phyloP scores from a whole-genome alignment of 2,329 filamentous ascomycete species.

The Fusarium vanettenii region DNA sequence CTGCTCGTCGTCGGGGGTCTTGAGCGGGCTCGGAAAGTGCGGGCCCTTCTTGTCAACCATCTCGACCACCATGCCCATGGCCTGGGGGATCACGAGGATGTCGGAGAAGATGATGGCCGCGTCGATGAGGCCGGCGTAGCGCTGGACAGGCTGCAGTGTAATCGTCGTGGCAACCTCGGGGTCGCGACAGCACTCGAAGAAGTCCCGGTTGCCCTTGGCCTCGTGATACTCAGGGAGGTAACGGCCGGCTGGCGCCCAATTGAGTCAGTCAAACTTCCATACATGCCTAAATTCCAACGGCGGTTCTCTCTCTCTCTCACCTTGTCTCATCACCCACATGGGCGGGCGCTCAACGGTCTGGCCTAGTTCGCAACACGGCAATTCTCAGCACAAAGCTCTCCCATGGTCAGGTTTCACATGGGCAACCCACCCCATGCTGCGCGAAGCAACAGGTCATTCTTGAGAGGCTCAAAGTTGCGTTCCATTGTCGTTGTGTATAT shows the following conservation, averaged over 20 bases:
- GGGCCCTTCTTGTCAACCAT: conserved; percentile 99
- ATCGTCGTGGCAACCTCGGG: conserved; percentile 93
- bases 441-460: conserved; percentile 92
- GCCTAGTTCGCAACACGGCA: conserved; percentile 62
- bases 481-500: conserved; percentile 63
- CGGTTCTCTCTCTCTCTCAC: conserved; percentile 62
- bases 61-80: conserved; percentile 97
- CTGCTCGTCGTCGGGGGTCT: conserved; percentile 83
- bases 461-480: conserved; percentile 81
- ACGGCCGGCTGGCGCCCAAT: conserved; percentile 76
- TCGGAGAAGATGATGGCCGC: conserved; percentile 99
- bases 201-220: conserved; percentile 90
- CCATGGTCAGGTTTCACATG: conserved; percentile 6
- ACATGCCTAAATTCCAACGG: too few relatives aligned
- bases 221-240: conserved; percentile 98
- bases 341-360: conserved; percentile 92
- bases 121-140: conserved; percentile 90
- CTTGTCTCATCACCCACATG: conserved; percentile 99
- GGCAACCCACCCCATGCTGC: conserved; percentile 81
- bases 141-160: conserved; percentile 94
- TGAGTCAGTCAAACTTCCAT: conserved; percentile 8
- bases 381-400: conserved; percentile 36
- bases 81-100: conserved; percentile 96
- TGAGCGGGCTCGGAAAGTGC: conserved; percentile 88
- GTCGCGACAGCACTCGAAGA: conserved; percentile 96